Evolutionary conservation across 169 alveolate genomes (phyloP).

Genomic region (Eimeria brunetti): DNA sequence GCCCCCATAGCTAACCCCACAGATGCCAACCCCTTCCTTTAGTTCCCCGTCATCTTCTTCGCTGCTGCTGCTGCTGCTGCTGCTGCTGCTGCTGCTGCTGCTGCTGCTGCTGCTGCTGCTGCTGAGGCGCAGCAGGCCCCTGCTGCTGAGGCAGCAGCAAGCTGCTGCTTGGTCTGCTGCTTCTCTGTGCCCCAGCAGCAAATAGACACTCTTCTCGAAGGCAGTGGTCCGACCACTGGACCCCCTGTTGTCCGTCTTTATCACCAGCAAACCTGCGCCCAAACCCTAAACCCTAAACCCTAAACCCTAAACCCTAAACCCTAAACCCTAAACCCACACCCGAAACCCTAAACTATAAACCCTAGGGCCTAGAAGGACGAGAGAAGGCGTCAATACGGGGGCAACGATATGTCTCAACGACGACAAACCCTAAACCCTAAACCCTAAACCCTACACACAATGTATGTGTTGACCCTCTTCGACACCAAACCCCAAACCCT

Average conservation of each 20-base stretch:
- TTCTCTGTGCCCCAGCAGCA: conserved; percentile 36
- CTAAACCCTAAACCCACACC: background rate
- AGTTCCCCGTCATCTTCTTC: background rate
- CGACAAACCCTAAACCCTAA: background rate
- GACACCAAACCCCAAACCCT: background rate
- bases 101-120: conserved; percentile 26
- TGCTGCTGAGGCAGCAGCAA: background rate
- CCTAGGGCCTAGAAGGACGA: background rate
- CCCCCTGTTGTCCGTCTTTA: conserved; percentile 72
- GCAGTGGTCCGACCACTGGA: conserved; percentile 8
- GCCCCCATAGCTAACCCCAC: conserved; percentile 74
- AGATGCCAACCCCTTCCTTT: conserved; percentile 63
- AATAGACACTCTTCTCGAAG: conserved; percentile 55
- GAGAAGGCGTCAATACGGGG: background rate
- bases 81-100: conserved; percentile 36
- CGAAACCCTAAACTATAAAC: background rate
- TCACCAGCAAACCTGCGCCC: conserved; percentile 57
- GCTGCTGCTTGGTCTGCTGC: conserved; percentile 63
- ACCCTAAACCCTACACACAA: background rate
- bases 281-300: background rate
- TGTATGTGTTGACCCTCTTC: too few relatives aligned
- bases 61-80: conserved; percentile 35
- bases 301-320: conserved; percentile 5
- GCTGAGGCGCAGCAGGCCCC: background rate
- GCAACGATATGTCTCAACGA: background rate